These are phyloP conservation scores for Brassica carinata DNA, from an alignment of 345 rosid species.

Conservation along the genomic window DNA sequence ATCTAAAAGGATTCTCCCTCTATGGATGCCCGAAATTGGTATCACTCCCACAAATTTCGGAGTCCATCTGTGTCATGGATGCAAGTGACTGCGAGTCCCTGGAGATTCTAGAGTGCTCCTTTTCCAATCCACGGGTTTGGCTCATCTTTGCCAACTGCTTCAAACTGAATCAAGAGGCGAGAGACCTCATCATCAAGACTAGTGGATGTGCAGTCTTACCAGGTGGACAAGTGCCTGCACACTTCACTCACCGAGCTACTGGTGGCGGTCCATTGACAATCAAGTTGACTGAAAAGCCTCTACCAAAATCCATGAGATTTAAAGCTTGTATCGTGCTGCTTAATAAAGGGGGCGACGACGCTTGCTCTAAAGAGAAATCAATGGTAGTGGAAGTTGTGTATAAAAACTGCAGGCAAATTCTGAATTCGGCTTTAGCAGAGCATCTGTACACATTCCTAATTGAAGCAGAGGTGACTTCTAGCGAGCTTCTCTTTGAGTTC, in stretches of 20 bases:
- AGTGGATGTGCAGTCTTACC: background rate
- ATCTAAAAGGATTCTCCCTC: too few relatives aligned
- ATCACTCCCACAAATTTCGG: background rate
- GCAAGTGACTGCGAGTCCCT: slow-evolving; percentile 6
- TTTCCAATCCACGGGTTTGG: background rate
- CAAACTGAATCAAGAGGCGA: slow-evolving; percentile 3
- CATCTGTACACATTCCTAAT: background rate
- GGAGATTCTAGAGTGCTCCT: background rate
- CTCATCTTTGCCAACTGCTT: background rate
- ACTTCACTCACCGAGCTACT: background rate
- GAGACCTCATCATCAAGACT: background rate
- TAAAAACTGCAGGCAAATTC: too few relatives aligned
- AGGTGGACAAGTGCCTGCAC: background rate
- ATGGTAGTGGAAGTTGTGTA: background rate
- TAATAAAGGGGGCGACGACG: background rate
- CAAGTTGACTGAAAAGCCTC: background rate
- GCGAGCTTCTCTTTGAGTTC: background rate
- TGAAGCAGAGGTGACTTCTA: background rate
- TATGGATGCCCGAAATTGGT: background rate
- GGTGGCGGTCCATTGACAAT: background rate
- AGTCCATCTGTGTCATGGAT: background rate
- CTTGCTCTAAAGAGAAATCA: background rate
- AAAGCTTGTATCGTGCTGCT: background rate
- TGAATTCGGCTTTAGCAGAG: background rate
- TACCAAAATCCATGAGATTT: background rate